Evolutionary conservation across 176 grass and related monocot genomes (phyloP), one percentile per base, ranked within the genome.

Genomic region (Musa itinerans): DNA sequence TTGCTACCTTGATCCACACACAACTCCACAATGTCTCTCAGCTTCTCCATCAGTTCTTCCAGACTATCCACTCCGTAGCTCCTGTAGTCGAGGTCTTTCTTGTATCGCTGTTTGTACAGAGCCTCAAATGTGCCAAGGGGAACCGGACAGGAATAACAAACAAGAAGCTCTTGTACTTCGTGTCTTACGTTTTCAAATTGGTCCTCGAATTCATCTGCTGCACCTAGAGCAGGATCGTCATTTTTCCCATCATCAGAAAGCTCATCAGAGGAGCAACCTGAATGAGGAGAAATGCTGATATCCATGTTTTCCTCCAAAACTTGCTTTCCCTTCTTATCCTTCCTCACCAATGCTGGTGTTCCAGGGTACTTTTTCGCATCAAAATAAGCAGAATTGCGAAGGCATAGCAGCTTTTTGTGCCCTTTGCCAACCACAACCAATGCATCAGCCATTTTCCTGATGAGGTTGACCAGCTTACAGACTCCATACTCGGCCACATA

Each of bases 101-200:
- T 98, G 80, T 98, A 91, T 57, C 90, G 81, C 26, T 98, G 90
- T 57, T 91, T 72, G 7, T 98, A 98, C 14, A 91, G 82, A 59
- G 22, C 51, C 76, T 89, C 68, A 6, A 98, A 89, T 66, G 78
- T 25, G 55, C 77, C 50, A 22, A 98, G 71, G 1, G 68, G 85
- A 79, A 98, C 78, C 34, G 88, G 94, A 77, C 76, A 86, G 54
- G 77, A 85, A 80, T 87, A 93, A 76, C 94, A 93, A 76, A 93
- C 90, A 55, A 93, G 84, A 83, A 98, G 88, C 69, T 87, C 94
- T 84, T 98, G 86, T 34, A 93, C 75, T 78, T 98, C 94, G 17
- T 74, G 81, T 52, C 81, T 89, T 69, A 93, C 78, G 34, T 9
- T 80, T 72, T 87, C 87, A 69, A 98, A 79, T 66, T 84, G 76